A percentile compares a stretch with the other conserved stretches of the same genome.
Conservation (phyloP, 805 yeast species). For the Kuraishia cidri region DNA sequence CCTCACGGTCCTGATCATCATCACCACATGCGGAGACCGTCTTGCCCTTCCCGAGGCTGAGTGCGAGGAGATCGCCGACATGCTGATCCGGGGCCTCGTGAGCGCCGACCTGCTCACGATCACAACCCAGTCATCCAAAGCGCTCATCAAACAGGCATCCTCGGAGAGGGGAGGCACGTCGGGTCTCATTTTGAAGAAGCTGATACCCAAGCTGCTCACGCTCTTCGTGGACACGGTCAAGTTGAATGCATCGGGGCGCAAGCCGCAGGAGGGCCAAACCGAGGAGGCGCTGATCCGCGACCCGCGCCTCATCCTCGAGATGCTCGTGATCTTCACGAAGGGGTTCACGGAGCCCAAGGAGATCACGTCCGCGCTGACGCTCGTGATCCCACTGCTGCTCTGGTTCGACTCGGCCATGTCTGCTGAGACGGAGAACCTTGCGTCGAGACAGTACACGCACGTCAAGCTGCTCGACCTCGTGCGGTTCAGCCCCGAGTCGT, state of each 20-base stretch:
- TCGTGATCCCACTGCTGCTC: constrained; percentile 18
- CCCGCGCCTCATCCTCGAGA: constrained; percentile 35
- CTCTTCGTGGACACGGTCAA: constrained; percentile 10
- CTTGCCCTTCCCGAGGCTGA: constrained; percentile 24
- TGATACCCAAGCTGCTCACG: constrained; percentile 36
- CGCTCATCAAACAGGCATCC: constrained; percentile 33
- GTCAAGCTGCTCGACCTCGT: constrained; percentile 39
- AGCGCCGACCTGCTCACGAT: constrained; percentile 25
- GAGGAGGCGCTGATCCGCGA: constrained; percentile 12
- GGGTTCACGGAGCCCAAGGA: constrained; percentile 21
- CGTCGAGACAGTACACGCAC: constrained; percentile 28
- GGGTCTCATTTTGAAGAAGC: constrained; percentile 26
- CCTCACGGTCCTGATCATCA: constrained; percentile 32
- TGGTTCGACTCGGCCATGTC: constrained; percentile 18
- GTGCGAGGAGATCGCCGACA: constrained; percentile 21
- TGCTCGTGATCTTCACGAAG: constrained; percentile 36
- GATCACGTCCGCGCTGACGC: constrained; percentile 16
- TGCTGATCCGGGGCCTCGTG: constrained; percentile 24
- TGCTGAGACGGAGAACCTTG: constrained; percentile 11
- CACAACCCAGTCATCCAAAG: constrained; percentile 53
- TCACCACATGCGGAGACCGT: constrained; percentile 28
- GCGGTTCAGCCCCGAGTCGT: constrained; percentile 29
- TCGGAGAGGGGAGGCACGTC: constrained; percentile 18
- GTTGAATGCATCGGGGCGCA: too few species aligned
- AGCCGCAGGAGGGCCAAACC: background rate